These are phyloP conservation scores for Auricularia heimuer DNA, from an alignment of 768 basidiomycete genomes.

Conservation along the genomic window DNA sequence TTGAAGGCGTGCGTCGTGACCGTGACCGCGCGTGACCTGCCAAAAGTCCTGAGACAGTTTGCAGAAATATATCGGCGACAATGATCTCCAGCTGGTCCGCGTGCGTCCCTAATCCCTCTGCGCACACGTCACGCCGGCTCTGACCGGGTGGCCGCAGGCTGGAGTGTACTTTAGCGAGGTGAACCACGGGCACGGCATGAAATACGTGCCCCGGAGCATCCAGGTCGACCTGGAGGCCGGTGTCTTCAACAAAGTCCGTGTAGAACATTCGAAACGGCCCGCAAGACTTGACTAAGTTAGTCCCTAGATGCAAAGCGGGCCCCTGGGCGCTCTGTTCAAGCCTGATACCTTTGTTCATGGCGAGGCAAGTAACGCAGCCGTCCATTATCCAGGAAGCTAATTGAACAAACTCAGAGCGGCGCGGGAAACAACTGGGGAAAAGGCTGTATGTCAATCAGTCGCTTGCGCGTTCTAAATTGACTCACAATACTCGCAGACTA, in stretches of 20 bases:
- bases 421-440: slow-evolving; percentile 9
- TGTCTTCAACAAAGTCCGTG: slow-evolving; percentile 65
- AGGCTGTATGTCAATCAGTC: not conserved
- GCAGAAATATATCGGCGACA: slow-evolving; percentile 56
- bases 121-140: slow-evolving; percentile 1
- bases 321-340: slow-evolving; percentile 66
- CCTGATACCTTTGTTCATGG: slow-evolving; percentile 40
- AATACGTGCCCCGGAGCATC: slow-evolving; percentile 84
- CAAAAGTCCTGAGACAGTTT: slow-evolving; percentile 15
- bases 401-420: not conserved
- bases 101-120: slow-evolving; percentile 30
- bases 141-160: slow-evolving; percentile 32
- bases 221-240: slow-evolving; percentile 87
- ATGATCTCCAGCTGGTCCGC: slow-evolving; percentile 64
- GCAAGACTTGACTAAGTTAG: slow-evolving; percentile 4
- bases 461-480: not conserved
- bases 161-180: slow-evolving; percentile 79
- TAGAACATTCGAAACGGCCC: not conserved
- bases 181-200: slow-evolving; percentile 29
- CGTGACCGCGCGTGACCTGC: slow-evolving; percentile 3
- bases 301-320: slow-evolving; percentile 54
- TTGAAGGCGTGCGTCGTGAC: slow-evolving; percentile 31
- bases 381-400: too few relatives aligned
- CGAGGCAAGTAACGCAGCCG: not conserved
- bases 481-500: not conserved